Evolutionary conservation across 2,329 filamentous ascomycete genomes (phyloP).

Genomic region (Rhexocercosporidium sp.): DNA sequence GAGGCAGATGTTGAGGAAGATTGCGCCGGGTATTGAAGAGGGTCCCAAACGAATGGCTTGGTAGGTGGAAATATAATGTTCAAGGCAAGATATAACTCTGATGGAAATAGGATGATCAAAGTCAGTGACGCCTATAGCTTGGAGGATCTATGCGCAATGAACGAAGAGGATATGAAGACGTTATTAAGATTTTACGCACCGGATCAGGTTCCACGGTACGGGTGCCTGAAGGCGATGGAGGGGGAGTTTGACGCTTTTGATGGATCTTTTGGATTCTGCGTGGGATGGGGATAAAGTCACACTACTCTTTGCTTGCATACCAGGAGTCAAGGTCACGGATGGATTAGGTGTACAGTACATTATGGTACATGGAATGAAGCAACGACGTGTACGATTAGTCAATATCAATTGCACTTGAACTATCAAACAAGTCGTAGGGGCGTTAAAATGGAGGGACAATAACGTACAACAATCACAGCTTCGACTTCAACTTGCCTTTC

Average conservation of each 20-base stretch:
- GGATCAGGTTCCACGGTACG: conserved; percentile 60
- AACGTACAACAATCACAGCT: conserved; percentile 45
- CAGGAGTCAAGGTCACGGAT: not conserved
- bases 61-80: conserved; percentile 51
- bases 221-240: conserved; percentile 60
- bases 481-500: conserved; percentile 45
- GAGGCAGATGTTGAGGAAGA: conserved; percentile 76
- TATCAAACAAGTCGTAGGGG: conserved; percentile 7
- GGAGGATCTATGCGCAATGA: conserved; percentile 83
- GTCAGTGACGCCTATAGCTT: conserved; percentile 88
- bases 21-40: conserved; percentile 75
- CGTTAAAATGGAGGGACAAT: no score
- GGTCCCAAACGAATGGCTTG: conserved; percentile 90
- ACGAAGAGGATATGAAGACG: conserved; percentile 81
- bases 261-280: conserved; percentile 43
- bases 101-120: conserved; percentile 76
- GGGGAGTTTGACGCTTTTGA: conserved; percentile 36
- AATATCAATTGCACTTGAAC: not conserved
- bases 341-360: conserved; percentile 5
- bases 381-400: not conserved
- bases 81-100: conserved; percentile 35
- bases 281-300: conserved; percentile 38
- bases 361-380: conserved; percentile 1
- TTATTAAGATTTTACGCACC: conserved; percentile 76
- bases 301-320: conserved; percentile 1